phyloP scores from a whole-genome alignment of 371 early-diverging fungal species.

The Mortierella sp. region DNA sequence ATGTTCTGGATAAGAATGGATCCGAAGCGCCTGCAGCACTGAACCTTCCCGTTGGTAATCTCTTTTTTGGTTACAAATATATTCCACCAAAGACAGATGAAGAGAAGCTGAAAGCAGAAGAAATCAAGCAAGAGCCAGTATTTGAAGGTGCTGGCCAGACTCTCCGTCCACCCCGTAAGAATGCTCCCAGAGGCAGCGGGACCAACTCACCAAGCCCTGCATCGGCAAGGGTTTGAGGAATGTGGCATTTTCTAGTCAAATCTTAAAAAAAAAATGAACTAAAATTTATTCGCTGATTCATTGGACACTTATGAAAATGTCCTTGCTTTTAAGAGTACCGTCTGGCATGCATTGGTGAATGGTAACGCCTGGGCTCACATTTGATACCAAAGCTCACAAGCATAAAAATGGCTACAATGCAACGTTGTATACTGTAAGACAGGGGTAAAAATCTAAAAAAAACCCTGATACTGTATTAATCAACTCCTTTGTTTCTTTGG shows the following conservation, averaged over 20 bases:
- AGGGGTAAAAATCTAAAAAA: neutral
- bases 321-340: no score
- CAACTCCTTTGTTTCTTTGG: conserved; percentile 5
- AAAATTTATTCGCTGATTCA: no score
- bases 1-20: conserved; percentile 55
- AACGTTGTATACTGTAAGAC: neutral
- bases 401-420: neutral
- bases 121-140: conserved; percentile 32
- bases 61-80: conserved; percentile 90
- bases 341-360: conserved; percentile 18
- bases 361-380: neutral
- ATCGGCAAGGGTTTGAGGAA: neutral
- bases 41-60: conserved; percentile 87
- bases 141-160: conserved; percentile 54
- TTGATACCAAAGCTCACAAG: neutral
- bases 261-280: no score
- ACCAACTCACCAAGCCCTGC: conserved; percentile 50
- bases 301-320: no score
- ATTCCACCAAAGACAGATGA: conserved; percentile 61
- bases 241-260: no score
- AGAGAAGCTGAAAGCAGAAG: conserved; percentile 32
- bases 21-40: conserved; percentile 81
- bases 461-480: neutral
- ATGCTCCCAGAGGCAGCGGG: conserved; percentile 44
- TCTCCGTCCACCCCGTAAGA: conserved; percentile 54